A percentile compares a stretch with the other conserved stretches of the same genome.
Evolutionary conservation across 2,329 filamentous ascomycete species (phyloP).

Genomic region (Ophiostoma sp.): DNA sequence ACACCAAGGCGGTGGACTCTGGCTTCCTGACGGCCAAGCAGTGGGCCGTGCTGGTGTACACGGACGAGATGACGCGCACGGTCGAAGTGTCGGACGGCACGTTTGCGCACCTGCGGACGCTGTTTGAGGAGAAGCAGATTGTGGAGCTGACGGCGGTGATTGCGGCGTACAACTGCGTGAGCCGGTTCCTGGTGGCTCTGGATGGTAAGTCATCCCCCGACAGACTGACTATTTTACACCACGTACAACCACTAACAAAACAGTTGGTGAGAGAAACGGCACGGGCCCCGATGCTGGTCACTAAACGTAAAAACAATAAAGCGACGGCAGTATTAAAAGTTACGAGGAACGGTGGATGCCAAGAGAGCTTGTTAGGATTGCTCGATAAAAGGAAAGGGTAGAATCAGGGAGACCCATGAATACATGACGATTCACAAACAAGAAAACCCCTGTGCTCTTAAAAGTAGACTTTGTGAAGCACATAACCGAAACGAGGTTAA

Average conservation of each 20-base stretch:
- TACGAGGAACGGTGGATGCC: background rate
- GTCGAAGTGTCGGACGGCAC: conserved; percentile 69
- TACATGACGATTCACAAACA: background rate
- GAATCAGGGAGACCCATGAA: background rate
- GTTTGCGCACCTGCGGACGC: conserved; percentile 61
- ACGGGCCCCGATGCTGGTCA: conserved; percentile 46
- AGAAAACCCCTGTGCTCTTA: background rate
- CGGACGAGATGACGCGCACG: conserved; percentile 80
- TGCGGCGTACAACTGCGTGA: conserved; percentile 82
- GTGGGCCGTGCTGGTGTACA: conserved; percentile 69
- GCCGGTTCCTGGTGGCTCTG: conserved; percentile 77
- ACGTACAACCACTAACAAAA: background rate
- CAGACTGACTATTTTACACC: background rate
- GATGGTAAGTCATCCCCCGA: conserved; percentile 62
- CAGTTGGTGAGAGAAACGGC: conserved; percentile 60
- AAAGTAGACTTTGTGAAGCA: background rate
- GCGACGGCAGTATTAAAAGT: background rate
- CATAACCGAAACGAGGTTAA: background rate
- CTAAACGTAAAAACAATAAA: background rate
- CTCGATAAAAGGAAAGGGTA: background rate
- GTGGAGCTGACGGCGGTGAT: conserved; percentile 80
- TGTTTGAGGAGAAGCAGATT: conserved; percentile 69
- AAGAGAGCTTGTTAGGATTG: background rate
- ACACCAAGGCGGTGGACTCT: background rate
- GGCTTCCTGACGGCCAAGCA: conserved; percentile 56